Evolutionary conservation across 345 rosid species (phyloP).

Genomic region (Brassica rapa): DNA sequence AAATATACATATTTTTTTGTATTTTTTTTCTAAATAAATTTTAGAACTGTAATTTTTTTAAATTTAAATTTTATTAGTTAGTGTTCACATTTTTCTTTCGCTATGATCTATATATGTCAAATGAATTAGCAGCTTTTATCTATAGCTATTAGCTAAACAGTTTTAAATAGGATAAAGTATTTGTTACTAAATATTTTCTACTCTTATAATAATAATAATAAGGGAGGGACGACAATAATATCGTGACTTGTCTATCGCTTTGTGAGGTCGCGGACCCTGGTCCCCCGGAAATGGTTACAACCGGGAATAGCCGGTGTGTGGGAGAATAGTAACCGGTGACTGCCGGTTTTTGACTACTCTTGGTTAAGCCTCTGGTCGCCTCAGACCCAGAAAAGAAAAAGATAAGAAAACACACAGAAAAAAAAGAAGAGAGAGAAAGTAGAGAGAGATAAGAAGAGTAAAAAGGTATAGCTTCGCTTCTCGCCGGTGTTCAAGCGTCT

Average conservation of each 20-base stretch:
- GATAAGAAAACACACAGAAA: slow-evolving; percentile 23
- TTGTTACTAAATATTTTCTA: neutral
- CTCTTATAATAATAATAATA: neutral
- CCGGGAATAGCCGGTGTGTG: slow-evolving; percentile 41
- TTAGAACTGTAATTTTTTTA: too few relatives aligned
- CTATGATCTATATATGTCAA: neutral
- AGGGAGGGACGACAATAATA: slow-evolving; percentile 25
- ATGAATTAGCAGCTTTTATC: too few relatives aligned
- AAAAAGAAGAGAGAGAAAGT: slow-evolving; percentile 29
- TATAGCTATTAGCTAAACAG: too few relatives aligned
- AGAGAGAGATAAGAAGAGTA: slow-evolving; percentile 17
- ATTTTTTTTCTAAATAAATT: too few relatives aligned
- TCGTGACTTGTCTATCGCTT: slow-evolving; percentile 29
- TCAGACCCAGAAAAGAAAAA: slow-evolving; percentile 40
- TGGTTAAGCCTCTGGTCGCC: slow-evolving; percentile 57
- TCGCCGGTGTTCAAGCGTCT: slow-evolving; percentile 40
- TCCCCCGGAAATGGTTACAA: slow-evolving; percentile 47
- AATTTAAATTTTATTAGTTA: too few relatives aligned
- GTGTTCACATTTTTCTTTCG: too few relatives aligned
- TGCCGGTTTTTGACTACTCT: slow-evolving; percentile 66
- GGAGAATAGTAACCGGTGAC: slow-evolving; percentile 43
- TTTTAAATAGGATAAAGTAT: too few relatives aligned
- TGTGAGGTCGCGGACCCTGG: slow-evolving; percentile 44
- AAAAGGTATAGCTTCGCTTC: neutral
- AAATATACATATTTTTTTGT: too few relatives aligned